Evolutionary conservation across 75 land plant genomes (phyloP), one percentile per base, ranked within the genome.

Genomic region (Sequoia sempervirens): DNA sequence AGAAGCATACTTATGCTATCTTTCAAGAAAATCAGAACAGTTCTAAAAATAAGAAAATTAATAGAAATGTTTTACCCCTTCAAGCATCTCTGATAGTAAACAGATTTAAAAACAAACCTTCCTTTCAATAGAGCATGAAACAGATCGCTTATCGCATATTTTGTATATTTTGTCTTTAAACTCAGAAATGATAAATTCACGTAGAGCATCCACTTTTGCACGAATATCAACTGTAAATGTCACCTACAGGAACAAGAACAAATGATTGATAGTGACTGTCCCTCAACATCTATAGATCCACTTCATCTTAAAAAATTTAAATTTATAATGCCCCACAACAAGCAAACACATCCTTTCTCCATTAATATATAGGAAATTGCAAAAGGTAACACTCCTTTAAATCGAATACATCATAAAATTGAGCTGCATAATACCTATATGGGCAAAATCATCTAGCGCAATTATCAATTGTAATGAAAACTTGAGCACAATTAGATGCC

Each of bases 161-260:
- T 86, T 56, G 38, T 90, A 72, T 80, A 98, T 82, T 34, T 84
- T 66, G 5, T 88, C 74, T 38, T 88, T 89, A 12, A 94, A 82
- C 78, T 94, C 89, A 64, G 79, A 83, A 26, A 94, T 83, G 34
- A 93, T 84, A 12, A 87, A 83, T 88, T 89, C 98, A 17, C 94
- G 92, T 41, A 89, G 87, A 79, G 36, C 58, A 68, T 96, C 96
- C 89, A 94, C 94, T 81, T 90, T 90, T 38, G 98, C 90, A 56
- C 98, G 91, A 56, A 96, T 75, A 87, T 97, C 99, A 13, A 97
- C 84, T 28, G 95, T 94, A 88, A 97, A 97, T 1, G 88, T 86
- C 38, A 97, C 99, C 99, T 97, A 91, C 46, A 82, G 28, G 32
- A 73, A 84, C n/a, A 58, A 37, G 56, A 38, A 83, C 76, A n/a